Evolutionary conservation across 148 eudicot genomes (phyloP).

Genomic region (Euryodendron excelsum): DNA sequence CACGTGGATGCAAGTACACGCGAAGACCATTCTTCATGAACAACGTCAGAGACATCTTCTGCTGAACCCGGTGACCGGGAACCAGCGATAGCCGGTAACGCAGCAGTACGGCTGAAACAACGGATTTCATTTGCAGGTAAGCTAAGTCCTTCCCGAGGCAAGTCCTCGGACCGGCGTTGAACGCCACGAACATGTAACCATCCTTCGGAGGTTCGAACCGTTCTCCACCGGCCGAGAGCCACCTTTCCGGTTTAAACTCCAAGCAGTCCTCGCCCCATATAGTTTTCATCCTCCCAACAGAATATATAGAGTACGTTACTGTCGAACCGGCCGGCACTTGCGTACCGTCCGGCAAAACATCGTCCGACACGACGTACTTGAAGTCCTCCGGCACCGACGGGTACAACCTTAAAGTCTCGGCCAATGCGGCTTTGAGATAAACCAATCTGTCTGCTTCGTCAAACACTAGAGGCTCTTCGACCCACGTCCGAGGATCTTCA

Average conservation of each 20-base stretch:
- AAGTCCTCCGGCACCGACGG: constrained; percentile 87
- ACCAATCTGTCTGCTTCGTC: constrained; percentile 79
- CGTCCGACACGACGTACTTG: constrained; percentile 71
- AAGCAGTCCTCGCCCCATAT: constrained; percentile 89
- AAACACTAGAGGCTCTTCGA: constrained; percentile 56
- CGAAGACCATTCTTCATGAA: constrained; percentile 83
- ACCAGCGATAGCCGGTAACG: constrained; percentile 56
- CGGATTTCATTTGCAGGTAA: constrained; percentile 87
- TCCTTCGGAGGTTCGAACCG: constrained; percentile 70
- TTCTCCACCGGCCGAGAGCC: constrained; percentile 46
- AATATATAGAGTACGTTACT: constrained; percentile 79
- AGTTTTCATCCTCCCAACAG: constrained; percentile 77
- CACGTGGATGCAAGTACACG: constrained; percentile 62
- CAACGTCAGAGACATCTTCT: constrained; percentile 82
- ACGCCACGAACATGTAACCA: constrained; percentile 77
- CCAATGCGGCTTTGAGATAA: constrained; percentile 73
- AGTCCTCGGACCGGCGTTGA: constrained; percentile 92
- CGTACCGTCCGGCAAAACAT: constrained; percentile 78
- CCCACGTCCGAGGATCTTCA: constrained; percentile 41
- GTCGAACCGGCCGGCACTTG: constrained; percentile 75
- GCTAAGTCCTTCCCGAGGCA: constrained; percentile 90
- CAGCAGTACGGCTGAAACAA: constrained; percentile 75
- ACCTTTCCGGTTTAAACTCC: constrained; percentile 86
- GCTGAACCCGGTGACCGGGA: constrained; percentile 80
- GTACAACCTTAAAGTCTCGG: constrained; percentile 81